These are phyloP conservation scores for Chlamydomonas eustigma DNA, from an alignment of 139 green algal genomes.

Conservation along the genomic window DNA sequence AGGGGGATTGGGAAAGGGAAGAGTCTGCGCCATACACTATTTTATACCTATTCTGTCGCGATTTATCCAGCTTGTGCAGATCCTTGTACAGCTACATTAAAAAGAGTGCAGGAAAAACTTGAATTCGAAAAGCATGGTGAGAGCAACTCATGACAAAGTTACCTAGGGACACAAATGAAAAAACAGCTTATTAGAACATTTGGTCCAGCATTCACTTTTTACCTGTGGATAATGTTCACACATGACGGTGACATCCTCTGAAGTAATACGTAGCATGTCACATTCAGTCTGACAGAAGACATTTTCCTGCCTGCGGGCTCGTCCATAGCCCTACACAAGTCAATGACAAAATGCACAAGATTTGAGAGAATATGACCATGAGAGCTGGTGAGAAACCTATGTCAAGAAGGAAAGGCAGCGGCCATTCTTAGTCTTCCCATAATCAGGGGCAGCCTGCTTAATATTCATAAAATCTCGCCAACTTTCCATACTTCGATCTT, in stretches of 20 bases:
- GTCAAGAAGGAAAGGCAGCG: too few species aligned
- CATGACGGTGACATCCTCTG: slow-evolving; percentile 41
- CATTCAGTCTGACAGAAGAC: slow-evolving; percentile 43
- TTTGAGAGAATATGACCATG: background rate
- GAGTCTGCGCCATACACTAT: too few species aligned
- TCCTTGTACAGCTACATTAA: too few species aligned
- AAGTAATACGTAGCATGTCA: slow-evolving; percentile 31
- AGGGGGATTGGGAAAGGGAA: too few species aligned
- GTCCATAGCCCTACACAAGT: slow-evolving; percentile 16
- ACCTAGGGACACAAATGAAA: too few species aligned
- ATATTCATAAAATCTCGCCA: background rate
- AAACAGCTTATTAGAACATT: too few species aligned
- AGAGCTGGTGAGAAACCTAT: too few species aligned
- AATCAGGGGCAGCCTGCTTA: background rate
- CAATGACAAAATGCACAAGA: background rate
- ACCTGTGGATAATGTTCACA: slow-evolving; percentile 20
- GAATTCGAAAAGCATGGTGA: too few species aligned
- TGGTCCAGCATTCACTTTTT: background rate
- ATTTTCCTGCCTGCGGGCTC: slow-evolving; percentile 36
- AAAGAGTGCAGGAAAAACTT: too few species aligned
- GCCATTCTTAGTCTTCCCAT: background rate
- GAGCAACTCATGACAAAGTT: too few species aligned
- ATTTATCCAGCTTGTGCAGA: too few species aligned
- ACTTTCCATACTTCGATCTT: slow-evolving; percentile 21
- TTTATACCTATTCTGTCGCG: too few species aligned